Conservation (phyloP, 1,284 basidiomycete genomes). For the Testicularia cyperi region DNA sequence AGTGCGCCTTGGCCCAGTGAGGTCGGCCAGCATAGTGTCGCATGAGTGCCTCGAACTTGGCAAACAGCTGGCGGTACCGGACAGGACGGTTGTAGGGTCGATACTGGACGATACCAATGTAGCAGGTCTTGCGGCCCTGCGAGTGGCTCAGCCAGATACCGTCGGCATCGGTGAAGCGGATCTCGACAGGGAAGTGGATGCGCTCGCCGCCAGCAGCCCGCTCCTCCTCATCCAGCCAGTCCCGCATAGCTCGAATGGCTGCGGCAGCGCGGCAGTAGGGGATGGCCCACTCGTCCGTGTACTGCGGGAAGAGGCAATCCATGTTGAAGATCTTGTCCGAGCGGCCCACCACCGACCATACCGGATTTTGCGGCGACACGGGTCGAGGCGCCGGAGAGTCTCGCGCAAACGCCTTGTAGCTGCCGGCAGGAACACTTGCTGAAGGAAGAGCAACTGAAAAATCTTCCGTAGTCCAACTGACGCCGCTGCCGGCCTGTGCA, state of each 20-base stretch:
- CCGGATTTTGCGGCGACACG: slow-evolving; percentile 18
- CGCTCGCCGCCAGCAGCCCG: slow-evolving; percentile 71
- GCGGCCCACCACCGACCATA: slow-evolving; percentile 39
- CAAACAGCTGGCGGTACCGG: slow-evolving; percentile 81
- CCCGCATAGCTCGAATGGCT: slow-evolving; percentile 73
- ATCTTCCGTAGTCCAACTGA: slow-evolving; percentile 1
- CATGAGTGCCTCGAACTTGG: slow-evolving; percentile 76
- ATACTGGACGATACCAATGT: slow-evolving; percentile 95
- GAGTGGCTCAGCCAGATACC: slow-evolving; percentile 92
- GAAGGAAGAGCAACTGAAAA: slow-evolving; percentile 1
- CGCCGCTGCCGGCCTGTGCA: slow-evolving; percentile 2
- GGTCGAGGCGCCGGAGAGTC: slow-evolving; percentile 27
- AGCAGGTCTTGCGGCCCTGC: slow-evolving; percentile 76
- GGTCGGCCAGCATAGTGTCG: slow-evolving; percentile 76
- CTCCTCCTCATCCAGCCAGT: slow-evolving; percentile 73
- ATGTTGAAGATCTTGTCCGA: slow-evolving; percentile 58
- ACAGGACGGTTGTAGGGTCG: slow-evolving; percentile 87
- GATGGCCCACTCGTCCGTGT: slow-evolving; percentile 77
- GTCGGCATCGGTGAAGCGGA: slow-evolving; percentile 83
- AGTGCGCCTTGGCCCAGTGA: slow-evolving; percentile 96
- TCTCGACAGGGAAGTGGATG: slow-evolving; percentile 90
- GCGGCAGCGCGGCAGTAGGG: slow-evolving; percentile 67
- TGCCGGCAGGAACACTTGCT: slow-evolving; percentile 14
- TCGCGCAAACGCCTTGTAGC: slow-evolving; percentile 14
- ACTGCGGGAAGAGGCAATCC: slow-evolving; percentile 59